Evolutionary conservation across 1,284 basidiomycete species (phyloP).

Genomic region (Boletellus deceptivus): DNA sequence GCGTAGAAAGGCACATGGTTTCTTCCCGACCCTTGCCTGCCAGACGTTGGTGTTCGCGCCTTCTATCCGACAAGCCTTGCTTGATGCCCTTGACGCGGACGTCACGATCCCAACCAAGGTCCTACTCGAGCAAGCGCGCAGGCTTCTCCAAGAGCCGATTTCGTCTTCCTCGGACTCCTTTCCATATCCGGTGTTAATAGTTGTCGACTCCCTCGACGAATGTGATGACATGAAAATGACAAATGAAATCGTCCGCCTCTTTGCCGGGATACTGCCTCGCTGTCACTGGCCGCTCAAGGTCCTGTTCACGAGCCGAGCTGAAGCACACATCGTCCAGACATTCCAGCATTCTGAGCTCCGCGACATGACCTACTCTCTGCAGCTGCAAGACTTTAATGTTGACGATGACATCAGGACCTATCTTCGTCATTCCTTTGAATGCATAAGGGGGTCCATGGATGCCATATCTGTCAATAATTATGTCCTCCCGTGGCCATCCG

Average conservation of each 20-base stretch:
- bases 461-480: not conserved
- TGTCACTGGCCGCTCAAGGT: slow-evolving; percentile 16
- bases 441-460: slow-evolving; percentile 1
- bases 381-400: slow-evolving; percentile 16
- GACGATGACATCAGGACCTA: slow-evolving; percentile 22
- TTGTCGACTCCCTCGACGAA: slow-evolving; percentile 25
- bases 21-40: slow-evolving; percentile 21
- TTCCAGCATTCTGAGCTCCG: slow-evolving; percentile 15
- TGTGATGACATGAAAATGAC: slow-evolving; percentile 19
- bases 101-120: slow-evolving; percentile 19
- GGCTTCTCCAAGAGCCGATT: slow-evolving; percentile 17
- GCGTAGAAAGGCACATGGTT: slow-evolving; percentile 15
- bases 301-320: slow-evolving; percentile 20
- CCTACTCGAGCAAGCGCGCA: slow-evolving; percentile 17
- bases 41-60: slow-evolving; percentile 15
- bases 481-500: slow-evolving; percentile 18
- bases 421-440: slow-evolving; percentile 18
- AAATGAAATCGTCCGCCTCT: slow-evolving; percentile 16
- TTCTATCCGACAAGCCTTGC: slow-evolving; percentile 12
- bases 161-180: slow-evolving; percentile 6
- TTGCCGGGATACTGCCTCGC: slow-evolving; percentile 6
- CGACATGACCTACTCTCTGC: slow-evolving; percentile 3
- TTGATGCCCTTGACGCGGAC: slow-evolving; percentile 13
- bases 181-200: slow-evolving; percentile 13
- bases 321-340: slow-evolving; percentile 13